Base-by-base conservation (phyloP, 1,284 basidiomycete species). In the Apiotrichum siamense region DNA sequence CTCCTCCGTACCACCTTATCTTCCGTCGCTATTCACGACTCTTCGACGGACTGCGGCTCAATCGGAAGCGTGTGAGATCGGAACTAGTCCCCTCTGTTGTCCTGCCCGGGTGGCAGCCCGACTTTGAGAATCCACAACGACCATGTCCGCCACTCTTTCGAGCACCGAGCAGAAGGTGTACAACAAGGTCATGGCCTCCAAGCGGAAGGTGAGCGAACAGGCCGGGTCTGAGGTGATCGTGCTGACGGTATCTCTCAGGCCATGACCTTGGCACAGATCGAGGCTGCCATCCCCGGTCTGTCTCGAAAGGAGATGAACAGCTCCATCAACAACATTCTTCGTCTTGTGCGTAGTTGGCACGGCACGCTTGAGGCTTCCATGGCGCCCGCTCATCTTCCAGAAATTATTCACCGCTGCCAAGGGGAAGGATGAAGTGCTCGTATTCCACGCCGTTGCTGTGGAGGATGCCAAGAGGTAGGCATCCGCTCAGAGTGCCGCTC, bases 81-180 rank as follows among this genome's bases (percentile, higher is more conserved):
- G n/a, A n/a, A 21, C 35, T 11, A 10, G 10, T 21, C 20, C 35
- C 13, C 32, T 15, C 13, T 15, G 32, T 15, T 17, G 13, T 17
- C 35, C 18, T 23, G 13, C 35, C 44, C 44, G 36, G 44, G 44
- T 35, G 44, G 44, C 35, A 37, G 15, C 25, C 3, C 18, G 10
- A 13, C 36, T 20, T 17, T 21, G 27, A n/a, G n/a, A 29, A 7
- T 6, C 12, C 40, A 17, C 11, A 37, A 32, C 48, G 52, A 55
- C 44, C 58, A 64, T 62, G 59, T 60, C 57, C 41, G 47, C 61
- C 31, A 59, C 51, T 29, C 64, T 67, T 44, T 65, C 69, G n/a
- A 52, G 53, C 47, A 55, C 57, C 26, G 69, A 72, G 60, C 67
- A 72, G 52, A 65, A 66, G 64, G 64, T 72, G 60, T 72, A 65